phyloP scores from a whole-genome alignment of 2,329 filamentous ascomycete genomes.

The Pseudocercospora pini-densiflorae region DNA sequence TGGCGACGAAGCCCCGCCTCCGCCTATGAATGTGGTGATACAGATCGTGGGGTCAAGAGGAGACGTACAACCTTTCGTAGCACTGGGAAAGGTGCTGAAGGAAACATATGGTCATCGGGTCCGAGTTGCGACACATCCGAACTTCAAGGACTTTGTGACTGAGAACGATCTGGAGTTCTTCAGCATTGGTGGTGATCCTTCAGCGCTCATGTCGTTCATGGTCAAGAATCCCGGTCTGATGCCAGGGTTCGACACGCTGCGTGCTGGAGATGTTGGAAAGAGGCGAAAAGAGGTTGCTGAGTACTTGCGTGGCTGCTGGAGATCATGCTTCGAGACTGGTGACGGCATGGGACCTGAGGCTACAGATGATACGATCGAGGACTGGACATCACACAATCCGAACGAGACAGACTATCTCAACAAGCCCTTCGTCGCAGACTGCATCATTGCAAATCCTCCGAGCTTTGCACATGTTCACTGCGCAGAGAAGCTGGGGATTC shows the following conservation, averaged over 20 bases:
- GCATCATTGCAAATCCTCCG: constrained; percentile 78
- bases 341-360: constrained; percentile 59
- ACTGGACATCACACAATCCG: constrained; percentile 43
- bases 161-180: constrained; percentile 58
- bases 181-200: constrained; percentile 56
- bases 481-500: constrained; percentile 75
- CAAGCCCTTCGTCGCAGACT: constrained; percentile 79
- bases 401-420: constrained; percentile 48
- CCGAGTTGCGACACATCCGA: constrained; percentile 54
- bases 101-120: constrained; percentile 55
- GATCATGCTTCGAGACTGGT: constrained; percentile 79
- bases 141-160: constrained; percentile 54
- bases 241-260: constrained; percentile 77
- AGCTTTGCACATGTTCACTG: constrained; percentile 78
- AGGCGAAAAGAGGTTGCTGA: constrained; percentile 75
- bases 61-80: constrained; percentile 57
- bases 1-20: constrained; percentile 60
- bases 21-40: constrained; percentile 55
- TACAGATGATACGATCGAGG: constrained; percentile 52
- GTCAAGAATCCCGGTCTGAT: constrained; percentile 86
- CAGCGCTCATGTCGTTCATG: constrained; percentile 74
- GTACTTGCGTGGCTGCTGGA: constrained; percentile 85
- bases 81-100: constrained; percentile 54
- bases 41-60: constrained; percentile 55
- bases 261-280: constrained; percentile 76